These are phyloP conservation scores for Microbotryum scabiosae DNA, from an alignment of 1,284 basidiomycete species.

Conservation along the genomic window DNA sequence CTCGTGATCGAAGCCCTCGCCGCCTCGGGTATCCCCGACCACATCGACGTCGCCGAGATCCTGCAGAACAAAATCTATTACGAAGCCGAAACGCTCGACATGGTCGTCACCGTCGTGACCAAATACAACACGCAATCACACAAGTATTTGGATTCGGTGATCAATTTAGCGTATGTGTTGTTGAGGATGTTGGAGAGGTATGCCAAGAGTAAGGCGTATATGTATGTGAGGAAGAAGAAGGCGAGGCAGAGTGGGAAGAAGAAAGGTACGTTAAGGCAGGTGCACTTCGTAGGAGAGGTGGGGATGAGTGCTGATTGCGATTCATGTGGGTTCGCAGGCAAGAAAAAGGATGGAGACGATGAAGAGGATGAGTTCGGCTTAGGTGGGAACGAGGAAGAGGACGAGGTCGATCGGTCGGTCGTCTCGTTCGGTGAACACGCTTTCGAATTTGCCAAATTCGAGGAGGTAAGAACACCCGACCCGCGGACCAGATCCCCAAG, in stretches of 20 bases:
- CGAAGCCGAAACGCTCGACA: constrained; percentile 82
- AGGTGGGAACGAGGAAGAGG: constrained; percentile 46
- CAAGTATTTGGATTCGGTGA: constrained; percentile 71
- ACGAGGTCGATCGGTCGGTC: constrained; percentile 42
- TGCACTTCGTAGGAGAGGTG: constrained; percentile 53
- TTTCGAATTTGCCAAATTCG: constrained; percentile 81
- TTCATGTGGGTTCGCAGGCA: not conserved
- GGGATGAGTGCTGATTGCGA: constrained; percentile 29
- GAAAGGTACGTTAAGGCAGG: constrained; percentile 39
- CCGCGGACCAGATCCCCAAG: not conserved
- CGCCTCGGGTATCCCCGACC: constrained; percentile 47
- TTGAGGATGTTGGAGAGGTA: constrained; percentile 79
- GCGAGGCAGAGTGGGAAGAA: constrained; percentile 50
- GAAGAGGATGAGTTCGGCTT: constrained; percentile 16
- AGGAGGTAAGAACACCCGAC: constrained; percentile 53
- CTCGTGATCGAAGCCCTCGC: constrained; percentile 66
- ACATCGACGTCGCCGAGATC: constrained; percentile 64
- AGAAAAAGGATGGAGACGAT: constrained; percentile 29
- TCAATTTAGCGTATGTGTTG: constrained; percentile 71
- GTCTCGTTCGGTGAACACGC: constrained; percentile 63
- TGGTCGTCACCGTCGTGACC: constrained; percentile 64
- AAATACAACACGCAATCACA: constrained; percentile 60
- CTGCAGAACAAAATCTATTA: constrained; percentile 85
- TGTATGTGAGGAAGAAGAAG: constrained; percentile 66
- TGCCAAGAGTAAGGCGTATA: constrained; percentile 60